Evolutionary conservation across 495 filamentous ascomycete species (phyloP), one percentile per base, ranked within the genome.

Genomic region (Peziza echinospora): DNA sequence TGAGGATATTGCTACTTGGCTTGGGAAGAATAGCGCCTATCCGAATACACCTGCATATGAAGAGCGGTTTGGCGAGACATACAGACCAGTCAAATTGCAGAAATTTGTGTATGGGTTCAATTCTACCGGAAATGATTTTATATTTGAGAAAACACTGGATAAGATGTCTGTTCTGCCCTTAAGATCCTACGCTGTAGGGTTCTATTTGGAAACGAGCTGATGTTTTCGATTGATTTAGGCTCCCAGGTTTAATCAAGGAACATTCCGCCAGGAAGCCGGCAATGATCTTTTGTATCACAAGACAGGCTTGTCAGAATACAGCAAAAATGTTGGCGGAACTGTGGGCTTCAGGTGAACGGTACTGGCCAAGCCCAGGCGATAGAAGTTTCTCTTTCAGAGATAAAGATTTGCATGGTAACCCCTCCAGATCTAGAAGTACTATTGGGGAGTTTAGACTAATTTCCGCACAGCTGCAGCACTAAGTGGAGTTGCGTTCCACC

Each of bases 201-300:
- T 49, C 23, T 13, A 23, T 24, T 25, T 47, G 21, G 30, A 37
- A 37, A 17, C 30, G 11, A 26, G 16, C 26, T 34, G 11, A 41
- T 24, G 11, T 26, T 48, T 24, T 23, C 49, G 6, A 42, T 28
- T 41, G 0, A 17, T 23, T 6, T 22, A 78, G 75, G 55, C 68
- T 97, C 21, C 72, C 77, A 1, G 69, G 72, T 6, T 54, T 94
- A n/a, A 80, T 97, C 26, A 61, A 69, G 2, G 81, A 73, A 45
- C 80, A 91, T 62, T 78, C 81, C 0, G 67, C 75, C 16, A 67
- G 67, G 50, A 94, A 93, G 55, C 86, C 89, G 0, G 84, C 89
- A 19, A 82, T 97, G 69, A 64, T 97, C 3, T 97, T 97, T 58
- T 94, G 89, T 56, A 81, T 78, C 56, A 93, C 85, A 0, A 65